These are phyloP conservation scores for Begonia fuchsioides DNA, from an alignment of 306 rosid genomes.

Conservation along the genomic window DNA sequence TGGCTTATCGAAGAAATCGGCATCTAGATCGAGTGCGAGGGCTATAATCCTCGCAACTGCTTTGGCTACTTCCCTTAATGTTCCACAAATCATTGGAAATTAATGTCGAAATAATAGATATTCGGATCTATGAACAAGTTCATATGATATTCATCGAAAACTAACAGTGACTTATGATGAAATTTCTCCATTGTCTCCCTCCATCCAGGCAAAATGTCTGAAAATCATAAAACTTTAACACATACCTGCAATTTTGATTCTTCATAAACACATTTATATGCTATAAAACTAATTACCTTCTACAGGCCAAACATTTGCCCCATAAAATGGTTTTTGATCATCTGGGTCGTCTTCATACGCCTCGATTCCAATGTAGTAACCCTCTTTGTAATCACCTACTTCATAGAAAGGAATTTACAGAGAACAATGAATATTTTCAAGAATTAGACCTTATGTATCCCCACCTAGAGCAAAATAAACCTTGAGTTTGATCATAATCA, in stretches of 20 bases:
- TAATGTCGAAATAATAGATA: too few relatives aligned
- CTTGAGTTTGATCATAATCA: too few relatives aligned
- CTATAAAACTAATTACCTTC: constrained; percentile 32
- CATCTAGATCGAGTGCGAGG: constrained; percentile 67
- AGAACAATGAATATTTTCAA: neutral
- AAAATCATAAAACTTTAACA: constrained; percentile 7
- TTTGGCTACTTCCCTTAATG: constrained; percentile 60
- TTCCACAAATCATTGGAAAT: too few relatives aligned
- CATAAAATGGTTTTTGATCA: constrained; percentile 67
- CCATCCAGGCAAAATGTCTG: constrained; percentile 69
- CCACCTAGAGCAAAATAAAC: neutral
- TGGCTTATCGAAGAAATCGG: constrained; percentile 50
- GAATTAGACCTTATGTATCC: too few relatives aligned
- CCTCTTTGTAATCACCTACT: constrained; percentile 90
- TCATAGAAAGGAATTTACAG: neutral
- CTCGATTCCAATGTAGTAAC: constrained; percentile 85
- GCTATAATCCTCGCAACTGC: constrained; percentile 58
- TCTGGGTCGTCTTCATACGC: constrained; percentile 33
- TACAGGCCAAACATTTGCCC: constrained; percentile 74
- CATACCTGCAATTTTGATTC: too few relatives aligned
- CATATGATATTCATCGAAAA: neutral
- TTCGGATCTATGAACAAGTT: too few relatives aligned
- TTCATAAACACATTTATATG: too few relatives aligned
- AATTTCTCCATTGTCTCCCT: constrained; percentile 74
- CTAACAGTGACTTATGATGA: constrained; percentile 65